Base-by-base conservation (phyloP, 345 rosid species). In the Eucalyptus urophylla region DNA sequence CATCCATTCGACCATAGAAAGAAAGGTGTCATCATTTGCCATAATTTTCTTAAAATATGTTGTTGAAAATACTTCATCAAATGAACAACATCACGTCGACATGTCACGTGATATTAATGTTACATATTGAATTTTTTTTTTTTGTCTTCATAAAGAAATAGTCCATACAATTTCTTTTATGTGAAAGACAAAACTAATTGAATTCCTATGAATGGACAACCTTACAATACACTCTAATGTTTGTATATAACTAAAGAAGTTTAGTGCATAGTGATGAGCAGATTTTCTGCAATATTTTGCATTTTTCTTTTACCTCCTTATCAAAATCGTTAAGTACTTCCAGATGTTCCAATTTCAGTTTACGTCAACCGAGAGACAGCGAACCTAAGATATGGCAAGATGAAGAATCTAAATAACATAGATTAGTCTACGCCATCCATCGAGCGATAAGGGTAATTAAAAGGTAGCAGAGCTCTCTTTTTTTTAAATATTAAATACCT, bases 41-140 rank as follows among this genome's bases (percentile, higher is more conserved):
- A 1, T 40, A 2, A 21, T 40, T 21, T 37, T 69, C 2, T 3
- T 37, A 6, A 0, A 76, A 19, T 76, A 40, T 0, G 0, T 10
- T 21, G 4, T 21, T 21, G 4, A 21, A 0, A 12, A 76, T 76
- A 76, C 1, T 11, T 40, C 1, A 76, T 40, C 1, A 7, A 1
- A 37, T 40, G 2, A 76, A 7, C 2, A 2, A 21, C 2, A 6
- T 6, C 8, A 21, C 3, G 0, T 76, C 6, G 1, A 2, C 2
- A 40, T 3, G 16, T 76, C 9, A 11, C 47, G 47, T 76, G 83
- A 76, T 76, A 76, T 21, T 21, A 21, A 1, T 8, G 0, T 11
- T 21, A 40, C 3, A 11, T 4, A 22, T 76, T 76, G 2, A 0
- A 11, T 37, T 40, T 76, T 76, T 37, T 37, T 72, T 19, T 76